Evolutionary conservation across 176 grass and related monocot species (phyloP).

Genomic region (Ensete glaucum): DNA sequence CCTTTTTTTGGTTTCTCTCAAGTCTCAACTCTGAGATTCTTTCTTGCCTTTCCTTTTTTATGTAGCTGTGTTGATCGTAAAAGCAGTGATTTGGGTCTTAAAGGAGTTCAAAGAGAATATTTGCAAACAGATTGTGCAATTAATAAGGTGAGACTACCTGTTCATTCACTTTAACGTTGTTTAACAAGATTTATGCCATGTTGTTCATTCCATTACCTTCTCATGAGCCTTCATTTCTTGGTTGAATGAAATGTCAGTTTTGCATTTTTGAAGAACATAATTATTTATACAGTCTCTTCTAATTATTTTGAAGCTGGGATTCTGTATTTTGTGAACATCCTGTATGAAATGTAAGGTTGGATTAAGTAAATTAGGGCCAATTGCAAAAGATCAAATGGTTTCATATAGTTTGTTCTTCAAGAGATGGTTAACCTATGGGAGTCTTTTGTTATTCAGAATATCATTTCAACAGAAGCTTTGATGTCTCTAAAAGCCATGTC

Average conservation of each 20-base stretch:
- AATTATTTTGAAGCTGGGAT: too few species aligned
- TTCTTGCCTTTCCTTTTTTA: conserved; percentile 2
- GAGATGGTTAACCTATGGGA: not conserved
- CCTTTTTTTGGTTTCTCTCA: conserved; percentile 16
- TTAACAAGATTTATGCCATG: not conserved
- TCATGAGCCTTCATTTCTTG: not conserved
- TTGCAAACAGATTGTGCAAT: conserved; percentile 90
- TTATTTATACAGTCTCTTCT: too few species aligned
- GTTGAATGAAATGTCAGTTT: not conserved
- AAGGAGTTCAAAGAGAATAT: conserved; percentile 67
- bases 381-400: not conserved
- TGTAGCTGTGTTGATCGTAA: conserved; percentile 88
- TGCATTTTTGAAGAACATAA: too few species aligned
- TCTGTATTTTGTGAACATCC: too few species aligned
- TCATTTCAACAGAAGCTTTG: not conserved
- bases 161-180: conserved; percentile 1
- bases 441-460: not conserved
- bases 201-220: not conserved
- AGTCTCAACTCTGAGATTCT: conserved; percentile 10
- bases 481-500: not conserved
- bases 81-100: conserved; percentile 82
- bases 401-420: not conserved
- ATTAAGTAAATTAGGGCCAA: not conserved
- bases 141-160: conserved; percentile 38
- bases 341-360: not conserved